Conservation (phyloP, 495 filamentous ascomycete genomes). For the Stereocaulon alpinum region DNA sequence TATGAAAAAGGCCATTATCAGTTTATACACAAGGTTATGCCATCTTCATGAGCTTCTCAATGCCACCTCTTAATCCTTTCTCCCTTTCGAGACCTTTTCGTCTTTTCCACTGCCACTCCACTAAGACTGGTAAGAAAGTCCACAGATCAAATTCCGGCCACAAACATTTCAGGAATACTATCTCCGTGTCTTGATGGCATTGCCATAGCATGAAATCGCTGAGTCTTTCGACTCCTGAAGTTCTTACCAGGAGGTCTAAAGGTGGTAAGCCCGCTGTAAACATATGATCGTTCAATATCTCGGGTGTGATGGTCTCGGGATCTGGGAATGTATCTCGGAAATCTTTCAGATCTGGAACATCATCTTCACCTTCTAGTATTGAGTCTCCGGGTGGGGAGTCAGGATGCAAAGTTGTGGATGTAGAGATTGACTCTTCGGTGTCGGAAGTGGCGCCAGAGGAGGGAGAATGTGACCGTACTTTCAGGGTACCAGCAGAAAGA, state of each 20-base stretch:
- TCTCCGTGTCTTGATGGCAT: slow-evolving; percentile 80
- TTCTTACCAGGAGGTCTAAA: slow-evolving; percentile 79
- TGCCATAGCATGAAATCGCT: slow-evolving; percentile 99
- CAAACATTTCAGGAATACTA: slow-evolving; percentile 82
- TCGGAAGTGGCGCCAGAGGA: slow-evolving; percentile 20
- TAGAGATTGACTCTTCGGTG: slow-evolving; percentile 34
- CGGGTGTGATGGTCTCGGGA: slow-evolving; percentile 74
- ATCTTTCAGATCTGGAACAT: slow-evolving; percentile 2
- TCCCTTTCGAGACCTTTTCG: slow-evolving; percentile 38
- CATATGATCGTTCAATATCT: slow-evolving; percentile 68
- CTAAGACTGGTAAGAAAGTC: slow-evolving; percentile 82
- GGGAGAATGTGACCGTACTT: slow-evolving; percentile 17
- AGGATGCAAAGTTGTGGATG: slow-evolving; percentile 43
- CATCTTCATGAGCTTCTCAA: background rate
- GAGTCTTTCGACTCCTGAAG: slow-evolving; percentile 80
- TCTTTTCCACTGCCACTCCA: slow-evolving; percentile 80
- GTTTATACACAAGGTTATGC: background rate
- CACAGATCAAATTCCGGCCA: slow-evolving; percentile 97
- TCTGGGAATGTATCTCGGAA: slow-evolving; percentile 37
- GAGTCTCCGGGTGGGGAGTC: slow-evolving; percentile 28
- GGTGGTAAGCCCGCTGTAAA: slow-evolving; percentile 79
- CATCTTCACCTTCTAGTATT: slow-evolving; percentile 16
- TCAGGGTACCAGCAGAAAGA: slow-evolving; percentile 28
- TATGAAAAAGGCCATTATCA: too few species aligned
- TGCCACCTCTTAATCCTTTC: background rate